A percentile compares a stretch with the other conserved stretches of the same genome.
Evolutionary conservation across 1,139 yeast species (phyloP).

Genomic region (Kluyveromyces sp.): DNA sequence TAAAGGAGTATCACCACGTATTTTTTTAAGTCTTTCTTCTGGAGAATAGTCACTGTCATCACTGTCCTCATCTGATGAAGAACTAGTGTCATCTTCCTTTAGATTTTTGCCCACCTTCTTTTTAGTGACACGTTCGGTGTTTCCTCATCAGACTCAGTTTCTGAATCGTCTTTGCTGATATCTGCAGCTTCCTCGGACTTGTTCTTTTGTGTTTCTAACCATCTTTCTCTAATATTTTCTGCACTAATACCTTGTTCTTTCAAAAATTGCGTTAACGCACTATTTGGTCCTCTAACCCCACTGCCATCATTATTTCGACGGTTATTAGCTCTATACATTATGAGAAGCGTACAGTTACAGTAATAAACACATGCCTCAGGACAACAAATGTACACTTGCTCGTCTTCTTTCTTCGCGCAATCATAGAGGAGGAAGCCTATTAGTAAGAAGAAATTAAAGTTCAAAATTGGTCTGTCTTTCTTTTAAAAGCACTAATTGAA

Average conservation of each 20-base stretch:
- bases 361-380: not conserved
- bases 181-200: constrained; percentile 14
- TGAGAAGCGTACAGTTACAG: not conserved
- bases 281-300: constrained; percentile 67
- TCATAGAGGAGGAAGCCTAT: too few species aligned
- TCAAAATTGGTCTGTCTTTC: too few species aligned
- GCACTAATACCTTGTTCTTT: constrained; percentile 83
- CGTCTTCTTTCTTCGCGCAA: too few species aligned
- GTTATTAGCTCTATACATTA: constrained; percentile 24
- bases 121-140: not conserved
- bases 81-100: constrained; percentile 6
- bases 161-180: constrained; percentile 6
- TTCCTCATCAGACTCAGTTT: constrained; percentile 2
- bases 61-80: constrained; percentile 1
- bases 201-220: constrained; percentile 34
- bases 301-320: constrained; percentile 27
- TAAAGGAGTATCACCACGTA: constrained; percentile 8
- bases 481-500: too few species aligned
- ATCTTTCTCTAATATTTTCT: constrained; percentile 62
- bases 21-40: not conserved
- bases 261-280: constrained; percentile 70
- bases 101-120: not conserved
- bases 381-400: not conserved
- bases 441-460: too few species aligned
- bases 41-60: constrained; percentile 1